Percentiles rank a stretch among this genome's conserved stretches.
Conservation (phyloP, 805 yeast genomes). For the Hanseniaspora hatyaiensis region DNA sequence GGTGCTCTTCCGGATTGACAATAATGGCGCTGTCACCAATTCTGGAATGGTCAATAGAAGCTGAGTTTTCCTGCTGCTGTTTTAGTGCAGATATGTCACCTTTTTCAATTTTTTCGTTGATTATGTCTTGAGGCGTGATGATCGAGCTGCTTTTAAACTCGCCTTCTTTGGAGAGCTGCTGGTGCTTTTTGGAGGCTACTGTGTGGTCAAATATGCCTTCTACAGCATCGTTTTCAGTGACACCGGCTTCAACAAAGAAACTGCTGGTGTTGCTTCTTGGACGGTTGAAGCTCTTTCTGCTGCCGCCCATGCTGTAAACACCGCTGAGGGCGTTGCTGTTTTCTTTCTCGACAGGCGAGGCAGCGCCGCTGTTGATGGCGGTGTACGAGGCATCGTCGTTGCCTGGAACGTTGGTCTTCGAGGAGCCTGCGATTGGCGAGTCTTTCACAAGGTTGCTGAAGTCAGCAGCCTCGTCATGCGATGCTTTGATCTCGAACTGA, state of each 20-base stretch:
- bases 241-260: slow-evolving; percentile 3
- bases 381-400: not conserved
- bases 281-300: too few species aligned
- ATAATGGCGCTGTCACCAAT: slow-evolving; percentile 3
- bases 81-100: slow-evolving; percentile 5
- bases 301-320: too few species aligned
- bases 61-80: not conserved
- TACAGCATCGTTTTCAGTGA: slow-evolving; percentile 8
- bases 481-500: slow-evolving; percentile 36
- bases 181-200: slow-evolving; percentile 9
- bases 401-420: not conserved
- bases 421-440: slow-evolving; percentile 9
- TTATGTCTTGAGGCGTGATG: slow-evolving; percentile 5
- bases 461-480: slow-evolving; percentile 27
- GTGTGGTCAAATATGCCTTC: slow-evolving; percentile 6
- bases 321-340: not conserved
- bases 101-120: slow-evolving; percentile 8
- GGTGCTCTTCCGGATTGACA: slow-evolving; percentile 10
- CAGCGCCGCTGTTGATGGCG: not conserved
- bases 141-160: slow-evolving; percentile 9
- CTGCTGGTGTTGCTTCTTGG: slow-evolving; percentile 3
- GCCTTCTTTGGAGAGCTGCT: slow-evolving; percentile 8
- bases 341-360: not conserved
- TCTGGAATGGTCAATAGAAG: not conserved
- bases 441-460: slow-evolving; percentile 22